Base-by-base conservation (phyloP, 495 filamentous ascomycete species). In the Aspergillus affinis region DNA sequence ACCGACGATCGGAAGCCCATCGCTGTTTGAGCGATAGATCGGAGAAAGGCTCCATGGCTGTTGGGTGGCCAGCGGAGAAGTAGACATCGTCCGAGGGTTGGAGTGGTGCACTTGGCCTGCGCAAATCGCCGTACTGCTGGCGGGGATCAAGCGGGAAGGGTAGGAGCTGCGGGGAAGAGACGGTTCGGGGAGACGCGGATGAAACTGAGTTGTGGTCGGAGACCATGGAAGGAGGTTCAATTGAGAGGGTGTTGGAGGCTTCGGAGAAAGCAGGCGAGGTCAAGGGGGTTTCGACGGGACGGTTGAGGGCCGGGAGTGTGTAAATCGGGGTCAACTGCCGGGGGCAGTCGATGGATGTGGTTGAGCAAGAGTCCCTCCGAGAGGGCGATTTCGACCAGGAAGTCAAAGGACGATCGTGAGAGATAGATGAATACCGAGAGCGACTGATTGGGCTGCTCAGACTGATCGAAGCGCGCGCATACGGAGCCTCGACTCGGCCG, bases 151-250 rank as follows among this genome's bases (percentile, higher is more conserved):
- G 66, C 0, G 72, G 72, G n/a, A 77, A 58, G 8, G 77, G 76
- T 17, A 78, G 64, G 10, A 77, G 64, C 51, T 78, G 77, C 17
- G 78, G 78, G 4, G 78, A 81, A 6, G 73, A 66, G 27, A 76
- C 44, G 27, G 74, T 79, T 57, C 73, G 68, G 17, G 84, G 81
- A 17, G 82, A 84, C 20, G 81, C 74, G 20, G 85, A 86, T 63
- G 81, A 84, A n/a, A 82, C 76, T 0, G 86, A 90, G 64, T 85
- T 82, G 59, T 80, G 81, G 67, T 91, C 88, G 2, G 89, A 91
- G 27, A 90, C 77, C 62, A 91, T 81, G 4, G 88, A 90, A 26
- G 88, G 88, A 1, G 88, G 84, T n/a, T 88, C 85, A 19, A 82
- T 69, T 3, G 82, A 87, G 44, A 83, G 81, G 45, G 83, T 74